These are phyloP conservation scores for Microcera coccophila DNA, from an alignment of 2,329 filamentous ascomycete genomes.

Conservation along the genomic window DNA sequence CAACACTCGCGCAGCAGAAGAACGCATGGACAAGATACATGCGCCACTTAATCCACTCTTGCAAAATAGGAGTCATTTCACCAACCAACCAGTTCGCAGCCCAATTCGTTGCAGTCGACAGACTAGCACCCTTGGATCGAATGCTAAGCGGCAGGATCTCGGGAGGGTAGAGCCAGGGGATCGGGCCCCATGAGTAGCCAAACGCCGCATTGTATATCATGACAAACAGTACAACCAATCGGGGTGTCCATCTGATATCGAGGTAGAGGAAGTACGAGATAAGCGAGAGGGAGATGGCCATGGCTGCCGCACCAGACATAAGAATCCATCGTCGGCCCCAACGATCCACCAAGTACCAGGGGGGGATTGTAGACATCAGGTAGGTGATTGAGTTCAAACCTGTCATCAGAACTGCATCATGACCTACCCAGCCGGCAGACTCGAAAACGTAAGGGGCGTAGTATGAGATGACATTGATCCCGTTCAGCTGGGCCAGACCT, in stretches of 20 bases:
- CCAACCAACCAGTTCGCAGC: constrained; percentile 97
- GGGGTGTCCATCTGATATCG: constrained; percentile 72
- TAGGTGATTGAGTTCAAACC: constrained; percentile 92
- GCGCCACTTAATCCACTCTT: constrained; percentile 89
- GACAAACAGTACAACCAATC: constrained; percentile 85
- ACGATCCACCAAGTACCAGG: constrained; percentile 93
- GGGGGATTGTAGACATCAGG: constrained; percentile 84
- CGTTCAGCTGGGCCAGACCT: constrained; percentile 91
- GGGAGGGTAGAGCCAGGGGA: constrained; percentile 97
- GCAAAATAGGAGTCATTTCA: constrained; percentile 88
- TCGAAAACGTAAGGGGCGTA: constrained; percentile 96
- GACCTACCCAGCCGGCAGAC: constrained; percentile 90
- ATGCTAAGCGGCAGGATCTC: constrained; percentile 97
- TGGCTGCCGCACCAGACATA: constrained; percentile 81
- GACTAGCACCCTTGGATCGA: constrained; percentile 90
- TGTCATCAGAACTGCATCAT: constrained; percentile 91
- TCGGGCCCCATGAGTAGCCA: constrained; percentile 91
- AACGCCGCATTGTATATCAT: constrained; percentile 99
- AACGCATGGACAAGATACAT: constrained; percentile 94
- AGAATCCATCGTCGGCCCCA: constrained; percentile 89
- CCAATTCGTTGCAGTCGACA: constrained; percentile 97
- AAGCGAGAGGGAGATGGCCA: constrained; percentile 80
- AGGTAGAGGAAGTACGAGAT: constrained; percentile 97
- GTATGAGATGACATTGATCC: constrained; percentile 99
- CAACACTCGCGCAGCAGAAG: constrained; percentile 92